These are phyloP conservation scores for Erythrobasidium yunnanense DNA, from an alignment of 768 basidiomycete species.

Conservation along the genomic window DNA sequence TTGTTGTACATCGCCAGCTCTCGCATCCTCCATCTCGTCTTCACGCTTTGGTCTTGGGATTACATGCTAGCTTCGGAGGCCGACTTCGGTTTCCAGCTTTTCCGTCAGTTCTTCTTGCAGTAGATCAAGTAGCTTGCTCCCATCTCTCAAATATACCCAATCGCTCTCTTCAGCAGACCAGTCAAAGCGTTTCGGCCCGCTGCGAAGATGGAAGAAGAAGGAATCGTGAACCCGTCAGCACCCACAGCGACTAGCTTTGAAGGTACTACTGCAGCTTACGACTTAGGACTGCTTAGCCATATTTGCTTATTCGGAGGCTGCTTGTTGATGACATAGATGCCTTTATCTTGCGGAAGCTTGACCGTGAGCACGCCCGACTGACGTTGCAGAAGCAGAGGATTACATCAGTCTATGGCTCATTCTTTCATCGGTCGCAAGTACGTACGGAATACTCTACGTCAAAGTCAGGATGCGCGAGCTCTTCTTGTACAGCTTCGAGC, in stretches of 20 bases:
- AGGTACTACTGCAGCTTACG: slow-evolving; percentile 52
- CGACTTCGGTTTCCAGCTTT: slow-evolving; percentile 17
- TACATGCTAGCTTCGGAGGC: neutral
- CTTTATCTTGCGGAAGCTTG: slow-evolving; percentile 54
- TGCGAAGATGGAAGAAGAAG: slow-evolving; percentile 38
- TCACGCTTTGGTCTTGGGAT: neutral
- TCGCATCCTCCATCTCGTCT: neutral
- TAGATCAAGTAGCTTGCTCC: slow-evolving; percentile 51
- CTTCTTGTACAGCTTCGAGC: slow-evolving; percentile 56
- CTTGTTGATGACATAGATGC: slow-evolving; percentile 93
- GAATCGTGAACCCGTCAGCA: neutral
- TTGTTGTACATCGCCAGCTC: neutral
- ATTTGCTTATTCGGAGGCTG: slow-evolving; percentile 96
- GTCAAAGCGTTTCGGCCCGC: slow-evolving; percentile 88
- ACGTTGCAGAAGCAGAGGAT: neutral
- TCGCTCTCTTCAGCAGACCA: slow-evolving; percentile 50
- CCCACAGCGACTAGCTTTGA: neutral
- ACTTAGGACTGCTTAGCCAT: slow-evolving; percentile 81
- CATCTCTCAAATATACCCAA: slow-evolving; percentile 71
- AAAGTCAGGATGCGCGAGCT: slow-evolving; percentile 52
- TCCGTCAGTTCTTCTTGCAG: slow-evolving; percentile 59
- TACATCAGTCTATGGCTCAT: neutral
- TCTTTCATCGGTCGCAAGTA: neutral
- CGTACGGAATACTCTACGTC: slow-evolving; percentile 81
- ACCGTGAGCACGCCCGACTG: slow-evolving; percentile 88